Base-by-base conservation (phyloP, 2,329 filamentous ascomycete species). In the Ophiosphaerella korrae region DNA sequence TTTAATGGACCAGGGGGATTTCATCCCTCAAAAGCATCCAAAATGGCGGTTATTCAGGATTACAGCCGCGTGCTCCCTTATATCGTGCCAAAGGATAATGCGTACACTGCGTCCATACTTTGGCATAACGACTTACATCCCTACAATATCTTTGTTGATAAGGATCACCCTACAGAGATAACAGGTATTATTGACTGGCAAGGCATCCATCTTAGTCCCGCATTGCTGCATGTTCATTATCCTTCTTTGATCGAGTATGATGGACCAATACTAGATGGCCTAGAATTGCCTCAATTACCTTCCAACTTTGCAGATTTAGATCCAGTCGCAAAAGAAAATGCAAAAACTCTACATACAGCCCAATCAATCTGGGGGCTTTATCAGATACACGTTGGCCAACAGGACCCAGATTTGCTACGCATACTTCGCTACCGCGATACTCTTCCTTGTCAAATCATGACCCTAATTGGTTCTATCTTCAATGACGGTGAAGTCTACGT, bases 101-200 rank as follows among this genome's bases (percentile, higher is more conserved):
- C 12, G 7, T 61, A 35, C 14, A 47, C 32, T 53, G 42, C 61
- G 31, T 52, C 53, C n/a, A 48, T 50, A 21, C 34, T 65, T 13
- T 57, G 56, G 61, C 61, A 64, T 44, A 50, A 50, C 26, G 60
- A 66, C 42, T 52, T 64, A 24, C 61, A 63, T 39, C 42, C 49
- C 29, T 57, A 56, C 18, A 64, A 64, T 37, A 59, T 64, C 13
- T 61, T 52, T 34, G 45, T 65, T 29, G 40, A 59, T 18, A 48
- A 58, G 32, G 41, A 18, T 33, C 13, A 8, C 4, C 42, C 34
- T 2, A 45, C 42, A n/a, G 16, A 47, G 24, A 57, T 67, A 33
- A 55, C 53, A 18, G 37, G 54, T n/a, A 56, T 64, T 23, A 63
- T 66, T 33, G 62, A 64, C 48, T 66, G 59, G 62, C 58, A 66